These are phyloP conservation scores for Echinosophora koreensis DNA, from an alignment of 306 rosid genomes.

Conservation along the genomic window DNA sequence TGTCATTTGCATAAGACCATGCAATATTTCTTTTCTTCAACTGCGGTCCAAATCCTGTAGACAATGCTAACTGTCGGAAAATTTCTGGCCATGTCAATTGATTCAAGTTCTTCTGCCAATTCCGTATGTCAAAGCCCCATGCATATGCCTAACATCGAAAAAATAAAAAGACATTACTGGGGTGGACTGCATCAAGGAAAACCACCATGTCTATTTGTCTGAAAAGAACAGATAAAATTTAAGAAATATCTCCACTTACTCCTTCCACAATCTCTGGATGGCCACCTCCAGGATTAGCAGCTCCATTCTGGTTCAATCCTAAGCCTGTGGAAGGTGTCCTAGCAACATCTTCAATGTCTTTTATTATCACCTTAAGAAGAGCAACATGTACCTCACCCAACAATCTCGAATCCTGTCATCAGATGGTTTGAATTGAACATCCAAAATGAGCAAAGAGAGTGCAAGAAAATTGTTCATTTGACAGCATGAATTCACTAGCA, in stretches of 20 bases:
- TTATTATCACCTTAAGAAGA: constrained; percentile 82
- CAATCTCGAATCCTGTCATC: constrained; percentile 94
- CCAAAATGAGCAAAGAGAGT: constrained; percentile 21
- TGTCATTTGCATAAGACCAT: constrained; percentile 77
- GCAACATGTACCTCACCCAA: constrained; percentile 93
- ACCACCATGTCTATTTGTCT: constrained; percentile 18
- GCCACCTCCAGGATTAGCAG: constrained; percentile 96
- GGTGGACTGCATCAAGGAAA: constrained; percentile 33
- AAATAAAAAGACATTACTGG: constrained; percentile 37
- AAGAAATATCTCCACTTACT: constrained; percentile 58
- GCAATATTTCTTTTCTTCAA: constrained; percentile 74
- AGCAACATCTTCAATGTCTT: constrained; percentile 99
- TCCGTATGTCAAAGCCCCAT: constrained; percentile 98
- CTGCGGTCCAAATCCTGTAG: constrained; percentile 95
- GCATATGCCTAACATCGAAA: constrained; percentile 76
- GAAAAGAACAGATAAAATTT: constrained; percentile 27
- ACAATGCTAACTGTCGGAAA: constrained; percentile 87
- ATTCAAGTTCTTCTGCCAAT: constrained; percentile 95
- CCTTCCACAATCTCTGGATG: constrained; percentile 99
- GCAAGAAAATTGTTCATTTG: constrained; percentile 23
- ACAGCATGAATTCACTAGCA: constrained; percentile 40
- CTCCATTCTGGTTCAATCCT: constrained; percentile 86
- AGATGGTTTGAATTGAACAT: constrained; percentile 41
- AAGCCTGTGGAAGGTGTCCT: constrained; percentile 91
- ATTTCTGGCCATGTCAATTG: constrained; percentile 97